Base-by-base conservation (phyloP, 2,329 filamentous ascomycete species). In the Microdochium nivale region DNA sequence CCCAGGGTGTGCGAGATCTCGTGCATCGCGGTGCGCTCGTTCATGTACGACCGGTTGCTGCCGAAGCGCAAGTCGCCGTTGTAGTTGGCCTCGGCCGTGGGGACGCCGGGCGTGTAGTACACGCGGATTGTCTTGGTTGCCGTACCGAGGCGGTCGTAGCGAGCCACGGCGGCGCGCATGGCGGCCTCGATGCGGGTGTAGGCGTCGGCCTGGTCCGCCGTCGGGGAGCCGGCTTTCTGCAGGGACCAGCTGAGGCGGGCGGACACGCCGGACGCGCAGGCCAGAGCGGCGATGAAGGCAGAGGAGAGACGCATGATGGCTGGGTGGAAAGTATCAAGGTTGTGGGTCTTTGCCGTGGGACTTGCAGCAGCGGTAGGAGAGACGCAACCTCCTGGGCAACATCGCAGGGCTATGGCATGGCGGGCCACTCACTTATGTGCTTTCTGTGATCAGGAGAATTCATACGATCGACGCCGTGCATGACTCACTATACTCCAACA, bases 1-100 rank as follows among this genome's bases (percentile, higher is more conserved):
- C 73, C 73, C 4, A 76, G 67, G 1, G 72, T 75, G 58, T 76
- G 73, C 2, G 72, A 55, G 44, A 74, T 74, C 62, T 76, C 73
- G 56, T 76, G 73, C 58, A 76, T 63, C 4, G 73, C 72, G 2
- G 72, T 75, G 14, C 73, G 71, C 60, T 76, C 70, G 48, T 60
- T 75, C 73, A 76, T 76, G 64, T 72, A 76, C 0, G 67, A 55
- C 9, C 73, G 59, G 64, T 74, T 65, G 13, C 65, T 62, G 4
- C 72, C 73, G 59, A 76, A 76, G 14, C 73, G 69, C n/a, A 76
- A 62, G 59, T 72, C 68, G 40, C 73, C 73, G 58, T 69, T 73
- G 61, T 66, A 71, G 65, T 61, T 72, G 9, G 66, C 73, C 55
- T 76, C 73, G 24, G 73, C 73, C 0, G 73, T 76, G 9, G 67